Percentiles rank a stretch among this genome's conserved stretches.
These are phyloP conservation scores for Delitschia confertaspora DNA, from an alignment of 495 filamentous ascomycete genomes.

Conservation along the genomic window DNA sequence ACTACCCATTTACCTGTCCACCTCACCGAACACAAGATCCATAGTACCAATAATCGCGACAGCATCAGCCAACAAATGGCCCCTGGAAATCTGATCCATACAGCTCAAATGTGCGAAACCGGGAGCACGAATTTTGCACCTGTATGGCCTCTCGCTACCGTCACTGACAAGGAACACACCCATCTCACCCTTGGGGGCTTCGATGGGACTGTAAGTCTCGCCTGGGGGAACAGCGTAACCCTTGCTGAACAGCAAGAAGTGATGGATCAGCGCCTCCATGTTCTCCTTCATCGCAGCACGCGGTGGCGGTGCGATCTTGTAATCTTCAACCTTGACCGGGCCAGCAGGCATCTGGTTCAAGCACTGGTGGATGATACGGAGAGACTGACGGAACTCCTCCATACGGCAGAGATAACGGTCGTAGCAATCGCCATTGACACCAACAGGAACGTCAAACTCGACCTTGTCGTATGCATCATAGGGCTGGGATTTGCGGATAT, in stretches of 20 bases:
- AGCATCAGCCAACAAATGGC: slow-evolving; percentile 92
- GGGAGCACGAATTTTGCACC: slow-evolving; percentile 94
- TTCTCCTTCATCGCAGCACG: slow-evolving; percentile 99
- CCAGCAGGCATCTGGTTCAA: slow-evolving; percentile 97
- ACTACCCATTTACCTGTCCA: slow-evolving; percentile 11
- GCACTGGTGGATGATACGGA: slow-evolving; percentile 97
- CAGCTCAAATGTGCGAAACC: slow-evolving; percentile 92
- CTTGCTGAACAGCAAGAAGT: slow-evolving; percentile 98
- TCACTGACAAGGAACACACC: slow-evolving; percentile 95
- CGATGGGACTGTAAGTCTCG: slow-evolving; percentile 95
- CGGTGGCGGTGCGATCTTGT: slow-evolving; percentile 95
- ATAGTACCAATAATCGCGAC: slow-evolving; percentile 74
- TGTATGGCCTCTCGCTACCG: slow-evolving; percentile 89
- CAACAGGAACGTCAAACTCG: slow-evolving; percentile 96
- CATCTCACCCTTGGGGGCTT: slow-evolving; percentile 99
- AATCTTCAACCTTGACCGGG: slow-evolving; percentile 91
- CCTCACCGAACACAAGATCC: slow-evolving; percentile 30
- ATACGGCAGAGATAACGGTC: slow-evolving; percentile 98
- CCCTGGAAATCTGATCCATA: slow-evolving; percentile 85
- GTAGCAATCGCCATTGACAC: slow-evolving; percentile 96
- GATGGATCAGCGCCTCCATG: slow-evolving; percentile 99
- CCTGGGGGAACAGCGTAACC: slow-evolving; percentile 96
- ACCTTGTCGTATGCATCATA: slow-evolving; percentile 98
- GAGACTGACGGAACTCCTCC: slow-evolving; percentile 97
- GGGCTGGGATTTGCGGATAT: slow-evolving; percentile 87